Percentiles rank a stretch among this genome's conserved stretches.
Conservation (phyloP, 768 basidiomycete species). For the Trametes cingulata region DNA sequence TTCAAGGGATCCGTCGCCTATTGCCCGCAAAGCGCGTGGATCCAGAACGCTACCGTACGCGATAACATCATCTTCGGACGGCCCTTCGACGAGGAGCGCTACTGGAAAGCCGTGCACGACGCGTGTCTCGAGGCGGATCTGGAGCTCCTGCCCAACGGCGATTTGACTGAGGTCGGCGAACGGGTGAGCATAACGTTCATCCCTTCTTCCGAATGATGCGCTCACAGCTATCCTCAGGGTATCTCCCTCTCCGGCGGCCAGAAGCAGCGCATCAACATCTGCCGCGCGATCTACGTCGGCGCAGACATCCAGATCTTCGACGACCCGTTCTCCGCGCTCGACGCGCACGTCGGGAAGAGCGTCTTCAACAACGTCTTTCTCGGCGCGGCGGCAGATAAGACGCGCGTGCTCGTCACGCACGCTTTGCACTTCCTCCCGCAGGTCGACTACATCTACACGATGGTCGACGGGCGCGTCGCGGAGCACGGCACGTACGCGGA, state of each 20-base stretch:
- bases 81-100: conserved; percentile 76
- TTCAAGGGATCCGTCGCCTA: conserved; percentile 81
- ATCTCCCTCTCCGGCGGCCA: conserved; percentile 87
- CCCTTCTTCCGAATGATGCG: neutral
- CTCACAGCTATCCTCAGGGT: conserved; percentile 44
- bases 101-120: conserved; percentile 78
- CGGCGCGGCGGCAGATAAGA: conserved; percentile 63
- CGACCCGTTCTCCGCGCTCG: conserved; percentile 87
- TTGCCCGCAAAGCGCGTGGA: conserved; percentile 90
- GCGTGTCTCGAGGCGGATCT: conserved; percentile 62
- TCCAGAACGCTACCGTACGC: conserved; percentile 86
- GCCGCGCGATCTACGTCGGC: conserved; percentile 83
- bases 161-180: conserved; percentile 60
- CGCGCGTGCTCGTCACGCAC: conserved; percentile 88
- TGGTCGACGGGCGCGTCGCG: conserved; percentile 74
- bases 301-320: conserved; percentile 89
- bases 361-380: conserved; percentile 85
- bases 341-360: conserved; percentile 88
- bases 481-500: conserved; percentile 81
- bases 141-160: conserved; percentile 50
- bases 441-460: conserved; percentile 82
- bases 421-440: conserved; percentile 87
- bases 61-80: conserved; percentile 90
- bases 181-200: conserved; percentile 55
- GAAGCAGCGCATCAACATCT: conserved; percentile 81